phyloP scores from a whole-genome alignment of 257 asterid genomes.

The Nicotiana paniculata region DNA sequence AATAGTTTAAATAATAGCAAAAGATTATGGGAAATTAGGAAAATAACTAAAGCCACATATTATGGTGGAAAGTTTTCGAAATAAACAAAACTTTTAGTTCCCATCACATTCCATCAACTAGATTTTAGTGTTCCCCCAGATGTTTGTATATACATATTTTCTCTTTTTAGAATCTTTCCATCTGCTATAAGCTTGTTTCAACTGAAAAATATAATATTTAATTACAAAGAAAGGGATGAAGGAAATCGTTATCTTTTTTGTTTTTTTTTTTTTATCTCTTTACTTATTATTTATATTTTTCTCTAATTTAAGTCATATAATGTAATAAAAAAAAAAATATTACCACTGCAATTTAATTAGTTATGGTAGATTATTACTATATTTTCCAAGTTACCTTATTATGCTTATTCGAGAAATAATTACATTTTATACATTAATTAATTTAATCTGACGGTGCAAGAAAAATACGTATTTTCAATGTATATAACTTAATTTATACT shows the following conservation, averaged over 20 bases:
- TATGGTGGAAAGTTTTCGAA: not conserved
- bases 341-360: not conserved
- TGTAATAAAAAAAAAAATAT: no score
- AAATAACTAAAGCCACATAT: not conserved
- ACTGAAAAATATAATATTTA: not conserved
- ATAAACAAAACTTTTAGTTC: slow-evolving; percentile 7
- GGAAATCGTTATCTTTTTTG: not conserved
- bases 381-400: no score
- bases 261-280: no score
- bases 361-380: no score
- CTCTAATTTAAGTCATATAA: no score
- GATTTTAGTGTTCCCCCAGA: not conserved
- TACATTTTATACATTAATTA: not conserved
- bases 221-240: not conserved
- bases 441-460: no score
- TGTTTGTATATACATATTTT: not conserved
- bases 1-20: not conserved
- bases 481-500: no score
- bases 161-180: not conserved
- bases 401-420: not conserved
- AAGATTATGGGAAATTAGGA: not conserved
- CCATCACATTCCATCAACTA: slow-evolving; percentile 15
- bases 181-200: not conserved
- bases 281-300: no score
- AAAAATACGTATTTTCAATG: no score